Base-by-base conservation (phyloP, 805 yeast species). In the Candida hispaniensis region DNA sequence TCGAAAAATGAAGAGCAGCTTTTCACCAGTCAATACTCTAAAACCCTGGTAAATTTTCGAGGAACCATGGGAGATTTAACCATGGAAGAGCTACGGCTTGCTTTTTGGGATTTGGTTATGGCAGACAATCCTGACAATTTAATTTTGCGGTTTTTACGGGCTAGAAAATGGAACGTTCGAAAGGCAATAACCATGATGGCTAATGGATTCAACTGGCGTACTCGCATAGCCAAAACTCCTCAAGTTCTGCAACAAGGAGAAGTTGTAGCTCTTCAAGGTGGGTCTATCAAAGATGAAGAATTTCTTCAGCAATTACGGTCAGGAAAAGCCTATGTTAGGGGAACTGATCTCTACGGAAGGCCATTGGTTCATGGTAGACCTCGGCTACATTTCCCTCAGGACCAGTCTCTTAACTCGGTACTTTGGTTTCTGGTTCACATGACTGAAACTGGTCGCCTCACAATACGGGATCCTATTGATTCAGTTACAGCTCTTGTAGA, bases 281-380 rank as follows among this genome's bases (percentile, higher is more conserved):
- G 66, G 20, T n/a, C n/a, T n/a, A n/a, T n/a, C n/a, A n/a, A n/a
- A n/a, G 64, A 64, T 18, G 54, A 54, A 60, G 76, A 40, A 41
- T 64, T 45, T 51, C 56, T 50, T 50, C 60, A 47, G 38, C 80
- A 79, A 54, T 67, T 73, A 46, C 66, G 73, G 43, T 48, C 66
- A n/a, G 77, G 77, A 41, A 85, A 86, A 59, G 77, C 93, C 11
- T 67, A 69, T 42, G 63, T 85, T 29, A 68, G 72, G 44, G 96
- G 96, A 18, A 57, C 58, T 38, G 98, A 91, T 58, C 66, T 61
- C 46, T 58, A 65, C 27, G 72, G 74, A 11, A 73, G 93, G 49
- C 95, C 96, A 14, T 63, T 88, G 32, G 88, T 85, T 40, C 63
- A 73, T 34, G 79, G 86, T 39, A 73, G 86, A 52, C 93, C 93